A percentile compares a stretch with the other conserved stretches of the same genome.
phyloP scores from a whole-genome alignment of 1,284 basidiomycete species.

The Heterobasidion parviporum region DNA sequence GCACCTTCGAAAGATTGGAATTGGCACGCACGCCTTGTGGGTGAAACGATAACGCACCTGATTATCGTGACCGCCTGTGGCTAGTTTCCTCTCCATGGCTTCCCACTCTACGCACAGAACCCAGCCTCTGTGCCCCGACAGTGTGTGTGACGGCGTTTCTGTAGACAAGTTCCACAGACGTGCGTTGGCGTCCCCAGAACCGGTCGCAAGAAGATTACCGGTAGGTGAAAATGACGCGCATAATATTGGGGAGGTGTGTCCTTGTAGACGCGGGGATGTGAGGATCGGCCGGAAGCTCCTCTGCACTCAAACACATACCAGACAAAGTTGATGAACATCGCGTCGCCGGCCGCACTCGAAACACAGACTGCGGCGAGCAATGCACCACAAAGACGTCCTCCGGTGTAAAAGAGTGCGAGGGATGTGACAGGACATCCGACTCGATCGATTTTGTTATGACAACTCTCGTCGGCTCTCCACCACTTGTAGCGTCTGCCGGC shows the following conservation, averaged over 20 bases:
- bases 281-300: not conserved
- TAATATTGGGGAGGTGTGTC: constrained; percentile 89
- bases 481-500: constrained; percentile 42
- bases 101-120: constrained; percentile 98
- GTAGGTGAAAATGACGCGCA: constrained; percentile 96
- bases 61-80: constrained; percentile 88
- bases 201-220: constrained; percentile 85
- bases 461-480: constrained; percentile 60
- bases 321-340: constrained; percentile 89
- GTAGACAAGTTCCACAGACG: constrained; percentile 93
- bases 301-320: constrained; percentile 33
- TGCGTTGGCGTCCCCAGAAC: constrained; percentile 91
- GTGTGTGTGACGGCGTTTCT: constrained; percentile 85
- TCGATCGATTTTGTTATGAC: constrained; percentile 76
- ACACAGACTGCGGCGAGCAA: constrained; percentile 94
- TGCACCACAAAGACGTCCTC: constrained; percentile 85
- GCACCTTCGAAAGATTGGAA: constrained; percentile 36
- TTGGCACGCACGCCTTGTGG: not conserved
- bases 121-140: constrained; percentile 91
- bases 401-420: constrained; percentile 64
- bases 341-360: constrained; percentile 89
- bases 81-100: constrained; percentile 81
- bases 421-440: constrained; percentile 67
- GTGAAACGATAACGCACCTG: constrained; percentile 43
- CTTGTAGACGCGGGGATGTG: constrained; percentile 27